Evolutionary conservation across 495 filamentous ascomycete species (phyloP).

Genomic region (Aspergillus diversus): DNA sequence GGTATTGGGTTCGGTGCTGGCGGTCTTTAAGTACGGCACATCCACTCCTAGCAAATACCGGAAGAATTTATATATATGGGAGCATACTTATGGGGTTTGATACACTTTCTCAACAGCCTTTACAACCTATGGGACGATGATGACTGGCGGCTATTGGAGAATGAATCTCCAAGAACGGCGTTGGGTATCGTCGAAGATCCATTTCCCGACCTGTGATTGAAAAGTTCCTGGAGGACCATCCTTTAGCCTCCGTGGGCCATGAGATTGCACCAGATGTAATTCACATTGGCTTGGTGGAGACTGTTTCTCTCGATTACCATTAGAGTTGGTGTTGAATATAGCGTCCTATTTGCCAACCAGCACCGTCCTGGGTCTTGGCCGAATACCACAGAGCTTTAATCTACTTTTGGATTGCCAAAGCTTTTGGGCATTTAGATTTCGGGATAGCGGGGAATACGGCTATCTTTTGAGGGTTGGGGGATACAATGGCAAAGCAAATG

Average conservation of each 20-base stretch:
- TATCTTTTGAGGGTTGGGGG: neutral
- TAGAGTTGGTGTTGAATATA: neutral
- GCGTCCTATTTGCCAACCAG: neutral
- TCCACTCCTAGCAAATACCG: too few species aligned
- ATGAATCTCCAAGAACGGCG: neutral
- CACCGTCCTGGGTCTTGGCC: neutral
- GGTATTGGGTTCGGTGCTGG: neutral
- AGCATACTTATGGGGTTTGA: neutral
- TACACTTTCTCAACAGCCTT: neutral
- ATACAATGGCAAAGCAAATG: neutral
- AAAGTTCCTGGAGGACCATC: neutral
- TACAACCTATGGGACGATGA: neutral
- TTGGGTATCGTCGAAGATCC: neutral
- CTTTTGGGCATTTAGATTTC: conserved; percentile 7
- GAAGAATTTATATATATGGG: neutral
- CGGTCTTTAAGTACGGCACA: neutral
- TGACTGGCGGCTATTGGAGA: neutral
- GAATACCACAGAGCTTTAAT: neutral
- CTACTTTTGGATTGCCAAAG: conserved; percentile 1
- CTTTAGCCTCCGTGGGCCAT: neutral
- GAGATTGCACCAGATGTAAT: neutral
- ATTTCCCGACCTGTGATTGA: neutral
- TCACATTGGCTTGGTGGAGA: neutral
- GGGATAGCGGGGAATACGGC: neutral
- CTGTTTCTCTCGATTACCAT: neutral